phyloP scores from a whole-genome alignment of 306 rosid genomes.

The Cucurbita maxima region DNA sequence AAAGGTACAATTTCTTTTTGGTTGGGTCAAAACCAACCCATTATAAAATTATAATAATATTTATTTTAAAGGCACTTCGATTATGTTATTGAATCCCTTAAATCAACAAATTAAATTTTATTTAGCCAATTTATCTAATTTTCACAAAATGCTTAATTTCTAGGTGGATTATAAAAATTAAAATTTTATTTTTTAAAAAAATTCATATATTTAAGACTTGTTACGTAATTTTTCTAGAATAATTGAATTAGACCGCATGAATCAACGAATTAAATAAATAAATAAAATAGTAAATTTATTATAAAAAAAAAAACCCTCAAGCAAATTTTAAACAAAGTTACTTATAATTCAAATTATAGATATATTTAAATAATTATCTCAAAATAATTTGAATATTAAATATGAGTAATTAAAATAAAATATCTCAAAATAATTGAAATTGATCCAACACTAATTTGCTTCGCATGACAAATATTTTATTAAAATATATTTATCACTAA shows the following conservation, averaged over 20 bases:
- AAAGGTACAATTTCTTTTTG: background rate
- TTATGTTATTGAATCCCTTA: background rate
- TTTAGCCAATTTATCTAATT: background rate
- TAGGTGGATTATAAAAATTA: background rate
- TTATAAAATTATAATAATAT: background rate
- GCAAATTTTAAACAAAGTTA: no score
- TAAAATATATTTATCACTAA: background rate
- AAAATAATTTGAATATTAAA: no score
- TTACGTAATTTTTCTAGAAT: background rate
- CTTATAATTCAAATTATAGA: no score
- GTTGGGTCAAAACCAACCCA: background rate
- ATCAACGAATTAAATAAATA: background rate
- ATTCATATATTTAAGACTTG: background rate
- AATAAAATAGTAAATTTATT: no score
- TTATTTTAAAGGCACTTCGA: background rate
- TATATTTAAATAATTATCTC: no score
- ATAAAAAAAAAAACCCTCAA: no score
- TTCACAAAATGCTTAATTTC: background rate
- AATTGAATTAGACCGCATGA: background rate
- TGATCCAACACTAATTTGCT: no score
- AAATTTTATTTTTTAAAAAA: background rate
- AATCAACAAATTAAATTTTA: background rate
- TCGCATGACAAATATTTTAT: no score
- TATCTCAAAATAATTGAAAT: no score
- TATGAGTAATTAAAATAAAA: no score